A percentile compares a stretch with the other conserved stretches of the same genome.
phyloP scores from a whole-genome alignment of 1,284 basidiomycete genomes.

The Lignosus rhinocerotis region DNA sequence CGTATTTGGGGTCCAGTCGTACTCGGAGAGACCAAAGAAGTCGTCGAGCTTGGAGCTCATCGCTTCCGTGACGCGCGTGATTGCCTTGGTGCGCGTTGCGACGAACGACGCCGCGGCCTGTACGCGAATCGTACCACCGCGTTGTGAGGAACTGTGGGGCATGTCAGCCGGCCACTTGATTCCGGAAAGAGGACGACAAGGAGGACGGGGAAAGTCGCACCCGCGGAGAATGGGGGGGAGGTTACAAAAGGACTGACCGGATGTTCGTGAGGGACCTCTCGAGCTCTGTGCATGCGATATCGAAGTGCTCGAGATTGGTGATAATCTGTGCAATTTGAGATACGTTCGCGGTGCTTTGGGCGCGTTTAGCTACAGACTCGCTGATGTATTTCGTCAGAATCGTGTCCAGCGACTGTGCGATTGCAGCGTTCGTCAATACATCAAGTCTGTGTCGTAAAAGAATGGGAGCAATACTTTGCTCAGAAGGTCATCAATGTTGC shows the following conservation, averaged over 20 bases:
- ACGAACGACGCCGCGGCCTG: conserved; percentile 70
- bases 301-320: conserved; percentile 92
- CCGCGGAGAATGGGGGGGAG: background rate
- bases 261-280: conserved; percentile 86
- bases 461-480: conserved; percentile 62
- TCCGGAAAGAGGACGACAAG: no score
- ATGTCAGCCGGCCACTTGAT: background rate
- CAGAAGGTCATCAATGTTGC: conserved; percentile 90
- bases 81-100: conserved; percentile 68
- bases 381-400: conserved; percentile 84
- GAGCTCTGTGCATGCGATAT: conserved; percentile 83
- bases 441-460: background rate
- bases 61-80: conserved; percentile 78
- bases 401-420: conserved; percentile 77
- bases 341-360: conserved; percentile 78
- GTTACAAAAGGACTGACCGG: conserved; percentile 45
- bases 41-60: conserved; percentile 95
- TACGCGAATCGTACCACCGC: conserved; percentile 79
- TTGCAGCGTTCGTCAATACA: background rate
- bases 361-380: conserved; percentile 71
- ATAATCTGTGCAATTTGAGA: conserved; percentile 95
- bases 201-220: background rate
- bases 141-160: conserved; percentile 57
- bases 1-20: conserved; percentile 83
- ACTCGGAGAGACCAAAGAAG: conserved; percentile 93